Conservation (phyloP, 2,329 filamentous ascomycete genomes). For the Aspergillus felis region DNA sequence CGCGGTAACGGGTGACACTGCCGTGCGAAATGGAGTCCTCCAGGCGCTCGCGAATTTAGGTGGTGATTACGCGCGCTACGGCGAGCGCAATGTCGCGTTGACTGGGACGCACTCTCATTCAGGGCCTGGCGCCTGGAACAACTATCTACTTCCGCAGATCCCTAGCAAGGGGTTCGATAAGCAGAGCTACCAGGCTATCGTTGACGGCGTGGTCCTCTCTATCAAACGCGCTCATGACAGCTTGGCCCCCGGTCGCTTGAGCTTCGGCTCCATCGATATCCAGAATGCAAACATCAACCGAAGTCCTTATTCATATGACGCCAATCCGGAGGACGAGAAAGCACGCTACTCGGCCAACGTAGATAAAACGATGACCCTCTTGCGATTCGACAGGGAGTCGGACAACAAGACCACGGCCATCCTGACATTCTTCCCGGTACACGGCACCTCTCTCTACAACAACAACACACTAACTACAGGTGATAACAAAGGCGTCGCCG, state of each 20-base stretch:
- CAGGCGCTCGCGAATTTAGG: constrained; percentile 68
- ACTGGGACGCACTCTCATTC: constrained; percentile 93
- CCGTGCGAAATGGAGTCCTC: constrained; percentile 80
- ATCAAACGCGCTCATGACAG: constrained; percentile 76
- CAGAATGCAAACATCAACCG: constrained; percentile 80
- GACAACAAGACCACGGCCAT: constrained; percentile 75
- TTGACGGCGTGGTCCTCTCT: constrained; percentile 77
- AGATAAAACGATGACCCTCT: constrained; percentile 75
- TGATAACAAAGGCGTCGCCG: constrained; percentile 96
- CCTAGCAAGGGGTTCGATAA: constrained; percentile 81
- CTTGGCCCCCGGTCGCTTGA: constrained; percentile 66
- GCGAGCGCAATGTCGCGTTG: constrained; percentile 76
- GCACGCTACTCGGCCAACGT: constrained; percentile 60
- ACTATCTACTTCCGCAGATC: constrained; percentile 89
- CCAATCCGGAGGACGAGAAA: constrained; percentile 76
- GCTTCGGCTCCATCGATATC: constrained; percentile 65
- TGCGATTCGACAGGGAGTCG: constrained; percentile 70
- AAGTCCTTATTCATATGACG: constrained; percentile 81
- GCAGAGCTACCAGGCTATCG: constrained; percentile 84
- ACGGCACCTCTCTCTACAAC: constrained; percentile 84
- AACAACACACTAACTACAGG: constrained; percentile 89
- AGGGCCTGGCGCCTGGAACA: constrained; percentile 88
- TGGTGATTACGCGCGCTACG: constrained; percentile 68
- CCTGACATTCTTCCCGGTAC: constrained; percentile 86
- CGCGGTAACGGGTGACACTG: constrained; percentile 82